phyloP scores from a whole-genome alignment of 371 early-diverging fungal species.

The Entomophthora muscae region DNA sequence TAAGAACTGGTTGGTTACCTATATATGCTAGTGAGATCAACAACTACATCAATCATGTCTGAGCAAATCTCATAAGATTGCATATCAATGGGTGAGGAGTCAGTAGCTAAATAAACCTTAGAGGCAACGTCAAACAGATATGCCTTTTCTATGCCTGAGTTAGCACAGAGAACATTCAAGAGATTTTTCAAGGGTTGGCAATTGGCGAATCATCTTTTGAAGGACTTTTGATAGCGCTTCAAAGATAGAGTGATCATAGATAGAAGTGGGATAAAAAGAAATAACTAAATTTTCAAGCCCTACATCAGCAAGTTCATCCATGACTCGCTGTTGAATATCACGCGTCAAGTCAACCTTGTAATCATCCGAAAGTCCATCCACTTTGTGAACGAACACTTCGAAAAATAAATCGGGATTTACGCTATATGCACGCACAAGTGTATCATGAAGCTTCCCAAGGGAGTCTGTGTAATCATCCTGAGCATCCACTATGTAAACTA shows the following conservation, averaged over 20 bases:
- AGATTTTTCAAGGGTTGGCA: conserved; percentile 78
- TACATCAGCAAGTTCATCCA: conserved; percentile 68
- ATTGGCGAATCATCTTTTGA: conserved; percentile 74
- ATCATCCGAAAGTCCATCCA: conserved; percentile 88
- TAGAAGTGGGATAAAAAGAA: conserved; percentile 76
- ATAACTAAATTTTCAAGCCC: conserved; percentile 62
- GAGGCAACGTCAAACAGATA: conserved; percentile 78
- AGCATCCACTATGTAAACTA: conserved; percentile 89
- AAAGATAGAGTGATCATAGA: conserved; percentile 86
- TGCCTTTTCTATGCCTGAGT: conserved; percentile 88
- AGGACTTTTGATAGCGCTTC: conserved; percentile 91
- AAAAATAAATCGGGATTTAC: conserved; percentile 70
- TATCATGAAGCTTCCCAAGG: conserved; percentile 47
- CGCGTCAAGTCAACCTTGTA: conserved; percentile 83
- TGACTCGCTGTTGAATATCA: conserved; percentile 77
- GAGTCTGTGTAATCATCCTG: conserved; percentile 85
- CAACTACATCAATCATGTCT: conserved; percentile 87
- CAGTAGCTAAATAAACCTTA: conserved; percentile 89
- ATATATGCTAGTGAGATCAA: conserved; percentile 69
- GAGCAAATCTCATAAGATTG: conserved; percentile 82
- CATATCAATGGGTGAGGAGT: conserved; percentile 83
- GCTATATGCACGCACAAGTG: conserved; percentile 53
- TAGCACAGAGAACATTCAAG: conserved; percentile 84
- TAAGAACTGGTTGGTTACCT: conserved; percentile 22
- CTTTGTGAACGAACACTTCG: conserved; percentile 91